phyloP scores from a whole-genome alignment of 306 rosid genomes.

The Fagus sylvatica region DNA sequence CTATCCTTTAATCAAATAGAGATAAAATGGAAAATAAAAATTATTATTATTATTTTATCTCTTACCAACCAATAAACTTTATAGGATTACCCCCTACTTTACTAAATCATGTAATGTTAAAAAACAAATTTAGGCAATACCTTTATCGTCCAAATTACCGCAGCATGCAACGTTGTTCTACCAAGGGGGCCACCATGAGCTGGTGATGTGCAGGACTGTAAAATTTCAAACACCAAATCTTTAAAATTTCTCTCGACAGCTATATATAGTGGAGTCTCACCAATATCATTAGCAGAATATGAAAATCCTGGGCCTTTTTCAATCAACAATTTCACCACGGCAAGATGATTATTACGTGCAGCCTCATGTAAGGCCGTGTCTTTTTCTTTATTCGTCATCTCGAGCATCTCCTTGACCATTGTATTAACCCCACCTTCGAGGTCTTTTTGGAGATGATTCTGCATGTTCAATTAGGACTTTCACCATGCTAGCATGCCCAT shows the following conservation, averaged over 20 bases:
- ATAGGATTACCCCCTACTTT: no score
- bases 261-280: constrained; percentile 17
- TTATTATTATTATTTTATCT: no score
- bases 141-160: neutral
- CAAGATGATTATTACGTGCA: neutral
- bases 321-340: neutral
- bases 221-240: neutral
- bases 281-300: neutral
- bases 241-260: constrained; percentile 1
- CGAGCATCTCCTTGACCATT: neutral
- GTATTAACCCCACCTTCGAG: no score
- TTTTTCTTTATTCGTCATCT: neutral
- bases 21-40: no score
- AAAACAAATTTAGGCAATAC: neutral
- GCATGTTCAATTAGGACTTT: neutral
- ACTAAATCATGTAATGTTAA: neutral
- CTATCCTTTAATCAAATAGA: no score
- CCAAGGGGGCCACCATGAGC: neutral
- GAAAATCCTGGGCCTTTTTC: neutral
- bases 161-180: constrained; percentile 10
- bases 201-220: neutral
- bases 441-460: neutral
- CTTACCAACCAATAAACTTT: no score
- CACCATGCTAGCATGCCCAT: neutral
- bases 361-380: constrained; percentile 20